Conservation (phyloP, 176 grass and related monocot species). For the Oryza meyeriana region DNA sequence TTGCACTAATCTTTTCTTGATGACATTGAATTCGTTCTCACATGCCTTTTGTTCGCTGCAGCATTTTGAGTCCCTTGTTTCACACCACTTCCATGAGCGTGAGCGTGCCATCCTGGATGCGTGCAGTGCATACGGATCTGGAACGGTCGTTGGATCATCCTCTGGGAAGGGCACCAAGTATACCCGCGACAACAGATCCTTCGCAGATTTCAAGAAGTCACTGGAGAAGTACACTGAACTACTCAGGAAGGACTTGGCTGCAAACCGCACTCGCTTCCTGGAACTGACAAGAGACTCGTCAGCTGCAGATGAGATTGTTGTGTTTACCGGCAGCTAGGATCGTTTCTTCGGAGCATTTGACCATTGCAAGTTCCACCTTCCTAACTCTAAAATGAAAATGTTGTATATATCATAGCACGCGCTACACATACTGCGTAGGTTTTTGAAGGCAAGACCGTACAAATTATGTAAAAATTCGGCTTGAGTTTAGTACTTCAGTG, state of each 20-base stretch:
- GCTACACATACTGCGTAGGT: neutral
- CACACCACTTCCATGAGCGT: conserved; percentile 36
- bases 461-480: neutral
- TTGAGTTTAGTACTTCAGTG: neutral
- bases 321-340: conserved; percentile 16
- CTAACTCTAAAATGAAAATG: neutral
- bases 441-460: neutral
- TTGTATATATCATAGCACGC: neutral
- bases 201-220: conserved; percentile 42
- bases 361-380: conserved; percentile 4
- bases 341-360: conserved; percentile 10
- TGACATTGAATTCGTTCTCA: neutral
- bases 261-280: conserved; percentile 18
- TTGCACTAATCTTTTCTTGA: neutral
- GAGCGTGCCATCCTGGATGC: conserved; percentile 39
- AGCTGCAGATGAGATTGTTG: conserved; percentile 25
- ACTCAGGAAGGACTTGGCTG: conserved; percentile 42
- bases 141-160: conserved; percentile 45
- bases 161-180: conserved; percentile 8
- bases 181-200: conserved; percentile 39
- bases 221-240: conserved; percentile 31
- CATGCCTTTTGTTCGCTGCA: conserved; percentile 18
- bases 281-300: neutral
- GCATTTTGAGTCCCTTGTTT: conserved; percentile 60
- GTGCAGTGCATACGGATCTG: conserved; percentile 47